Conservation (phyloP, 306 rosid species). For the Inga oerstediana region DNA sequence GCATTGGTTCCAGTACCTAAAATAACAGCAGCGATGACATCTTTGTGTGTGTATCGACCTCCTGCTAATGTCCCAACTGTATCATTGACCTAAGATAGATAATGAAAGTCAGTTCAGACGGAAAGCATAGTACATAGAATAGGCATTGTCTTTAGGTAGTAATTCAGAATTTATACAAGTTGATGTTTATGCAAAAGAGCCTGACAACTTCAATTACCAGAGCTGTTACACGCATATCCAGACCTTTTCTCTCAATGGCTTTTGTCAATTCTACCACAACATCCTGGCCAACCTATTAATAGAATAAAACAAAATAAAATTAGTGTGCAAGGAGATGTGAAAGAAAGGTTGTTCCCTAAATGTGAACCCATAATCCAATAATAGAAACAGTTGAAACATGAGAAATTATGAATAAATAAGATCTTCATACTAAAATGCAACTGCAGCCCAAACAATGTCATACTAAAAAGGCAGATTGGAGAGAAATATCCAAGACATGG, state of each 20-base stretch:
- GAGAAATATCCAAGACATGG: not conserved
- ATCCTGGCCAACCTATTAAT: constrained; percentile 68
- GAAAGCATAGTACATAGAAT: not conserved
- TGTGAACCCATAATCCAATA: not conserved
- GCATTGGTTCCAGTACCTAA: constrained; percentile 84
- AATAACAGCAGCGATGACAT: constrained; percentile 73
- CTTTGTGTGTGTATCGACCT: constrained; percentile 55
- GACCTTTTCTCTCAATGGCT: constrained; percentile 64
- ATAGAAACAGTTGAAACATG: not conserved
- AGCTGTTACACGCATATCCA: constrained; percentile 75
- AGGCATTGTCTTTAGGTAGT: not conserved
- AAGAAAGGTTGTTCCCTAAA: not conserved
- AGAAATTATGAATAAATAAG: not conserved
- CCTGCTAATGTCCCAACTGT: constrained; percentile 80
- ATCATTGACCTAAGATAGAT: constrained; percentile 66
- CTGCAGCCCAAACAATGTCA: not conserved
- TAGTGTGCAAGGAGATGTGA: not conserved
- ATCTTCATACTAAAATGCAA: not conserved
- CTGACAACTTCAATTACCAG: constrained; percentile 46
- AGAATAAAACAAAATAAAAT: not conserved
- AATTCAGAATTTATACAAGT: not conserved
- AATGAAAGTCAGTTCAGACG: not conserved
- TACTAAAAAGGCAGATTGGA: not conserved
- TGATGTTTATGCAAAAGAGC: not conserved
- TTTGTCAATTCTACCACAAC: constrained; percentile 64